These are phyloP conservation scores for Phycomyces blakesleeanus DNA, from an alignment of 192 early-diverging fungal species.

Conservation along the genomic window DNA sequence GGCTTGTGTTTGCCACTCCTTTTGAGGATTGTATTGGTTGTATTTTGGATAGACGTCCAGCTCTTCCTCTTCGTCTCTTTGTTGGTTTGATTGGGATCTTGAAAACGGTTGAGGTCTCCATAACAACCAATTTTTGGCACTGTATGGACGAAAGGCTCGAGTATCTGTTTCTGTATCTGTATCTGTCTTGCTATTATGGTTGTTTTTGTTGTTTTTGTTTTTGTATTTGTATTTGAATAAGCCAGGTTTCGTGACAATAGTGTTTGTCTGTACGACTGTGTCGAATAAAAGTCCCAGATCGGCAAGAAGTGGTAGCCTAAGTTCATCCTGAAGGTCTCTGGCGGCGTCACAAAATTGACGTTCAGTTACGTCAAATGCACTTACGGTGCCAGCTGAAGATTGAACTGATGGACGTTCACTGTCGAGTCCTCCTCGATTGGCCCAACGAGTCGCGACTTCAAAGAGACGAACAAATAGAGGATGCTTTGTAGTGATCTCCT, in stretches of 20 bases:
- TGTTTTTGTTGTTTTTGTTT: too few species aligned
- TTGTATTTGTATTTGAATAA: slow-evolving; percentile 12
- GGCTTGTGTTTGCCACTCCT: too few species aligned
- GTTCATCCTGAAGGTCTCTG: slow-evolving; percentile 1
- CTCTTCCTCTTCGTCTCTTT: neutral
- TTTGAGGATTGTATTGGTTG: too few species aligned
- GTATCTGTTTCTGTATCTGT: too few species aligned
- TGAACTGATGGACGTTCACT: neutral
- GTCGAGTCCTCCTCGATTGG: neutral
- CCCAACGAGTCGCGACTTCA: neutral
- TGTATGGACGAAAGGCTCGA: neutral
- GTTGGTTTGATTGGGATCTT: neutral
- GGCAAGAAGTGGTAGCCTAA: neutral
- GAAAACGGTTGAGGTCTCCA: neutral
- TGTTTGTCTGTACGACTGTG: slow-evolving; percentile 18
- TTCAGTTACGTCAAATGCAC: slow-evolving; percentile 17
- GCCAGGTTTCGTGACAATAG: slow-evolving; percentile 8
- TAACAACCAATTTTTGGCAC: neutral
- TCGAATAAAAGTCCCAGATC: slow-evolving; percentile 19
- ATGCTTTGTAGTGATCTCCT: slow-evolving; percentile 2
- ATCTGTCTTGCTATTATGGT: too few species aligned
- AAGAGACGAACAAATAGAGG: slow-evolving; percentile 20
- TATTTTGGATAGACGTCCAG: neutral
- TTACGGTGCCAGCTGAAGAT: slow-evolving; percentile 1
- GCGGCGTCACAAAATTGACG: slow-evolving; percentile 9